Base-by-base conservation (phyloP, 2,329 filamentous ascomycete species). In the Neonectria hederae region DNA sequence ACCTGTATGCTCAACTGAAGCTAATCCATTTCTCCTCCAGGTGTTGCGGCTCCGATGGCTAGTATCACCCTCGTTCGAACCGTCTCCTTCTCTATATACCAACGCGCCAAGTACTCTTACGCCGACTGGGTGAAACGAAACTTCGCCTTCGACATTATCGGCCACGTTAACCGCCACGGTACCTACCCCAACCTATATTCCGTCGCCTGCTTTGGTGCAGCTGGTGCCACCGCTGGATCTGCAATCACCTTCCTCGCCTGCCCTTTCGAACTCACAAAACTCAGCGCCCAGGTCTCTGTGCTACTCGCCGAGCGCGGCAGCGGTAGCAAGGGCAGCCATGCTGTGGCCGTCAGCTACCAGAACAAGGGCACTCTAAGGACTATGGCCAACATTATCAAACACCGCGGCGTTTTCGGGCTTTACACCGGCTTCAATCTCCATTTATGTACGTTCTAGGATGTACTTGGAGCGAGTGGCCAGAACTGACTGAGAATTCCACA, bases 201-300 rank as follows among this genome's bases (percentile, higher is more conserved):
- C 0, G 82, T 94, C 58, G 83, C 87, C 60, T 94, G 92, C 75
- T 95, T 94, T 79, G 91, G 90, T 24, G 86, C 89, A 11, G 91
- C 92, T 46, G 92, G 93, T 54, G 92, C 92, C 43, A 92, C 90
- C 13, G 91, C 93, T 54, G 93, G 93, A 60, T 93, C 91, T 22
- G 86, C 89, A 65, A 94, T 96, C 59, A 94, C 93, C 9, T 84
- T 91, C 54, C 87, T 96, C 71, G 92, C 93, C 70, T 97, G 93
- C 75, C 93, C 93, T 1, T 97, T 97, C 76, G 93, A 97, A 78
- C 85, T 97, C 77, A 94, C 92, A n/a, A 97, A 97, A 78, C 84
- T 96, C 63, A 94, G 91, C 76, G 92, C 93, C 17, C 93, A 97
- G 77, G 91, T 96, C 21, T 94, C 93, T 2, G 91, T 94, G 11